These are phyloP conservation scores for Sarocladium brachiariae DNA, from an alignment of 2,329 filamentous ascomycete species.

Conservation along the genomic window DNA sequence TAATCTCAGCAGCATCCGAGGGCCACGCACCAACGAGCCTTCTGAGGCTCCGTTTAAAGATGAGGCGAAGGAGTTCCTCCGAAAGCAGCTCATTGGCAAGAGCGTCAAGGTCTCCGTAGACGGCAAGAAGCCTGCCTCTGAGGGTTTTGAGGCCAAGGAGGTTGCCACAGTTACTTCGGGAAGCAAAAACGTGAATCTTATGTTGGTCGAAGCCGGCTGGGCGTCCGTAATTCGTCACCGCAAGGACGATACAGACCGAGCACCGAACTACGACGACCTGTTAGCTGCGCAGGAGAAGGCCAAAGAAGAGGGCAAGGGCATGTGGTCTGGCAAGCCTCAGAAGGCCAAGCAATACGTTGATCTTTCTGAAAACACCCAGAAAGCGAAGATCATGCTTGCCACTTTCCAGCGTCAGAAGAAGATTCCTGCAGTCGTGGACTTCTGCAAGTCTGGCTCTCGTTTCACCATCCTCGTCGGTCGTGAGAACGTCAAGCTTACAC, in stretches of 20 bases:
- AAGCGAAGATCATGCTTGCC: constrained; percentile 89
- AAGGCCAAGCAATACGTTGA: constrained; percentile 79
- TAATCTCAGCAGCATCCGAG: constrained; percentile 85
- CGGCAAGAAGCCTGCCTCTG: constrained; percentile 80
- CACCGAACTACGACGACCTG: constrained; percentile 87
- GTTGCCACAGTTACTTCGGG: constrained; percentile 82
- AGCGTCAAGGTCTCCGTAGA: constrained; percentile 85
- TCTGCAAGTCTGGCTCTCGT: constrained; percentile 92
- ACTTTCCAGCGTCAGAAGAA: constrained; percentile 86
- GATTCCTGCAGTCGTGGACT: constrained; percentile 89
- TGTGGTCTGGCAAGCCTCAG: constrained; percentile 87
- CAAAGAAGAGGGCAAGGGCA: constrained; percentile 83
- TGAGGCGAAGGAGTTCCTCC: constrained; percentile 92
- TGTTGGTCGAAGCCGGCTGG: constrained; percentile 87
- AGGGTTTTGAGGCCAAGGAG: constrained; percentile 90
- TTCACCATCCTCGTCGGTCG: constrained; percentile 89
- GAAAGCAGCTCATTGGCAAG: constrained; percentile 93
- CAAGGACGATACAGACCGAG: constrained; percentile 89
- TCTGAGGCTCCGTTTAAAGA: constrained; percentile 83
- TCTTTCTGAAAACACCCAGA: constrained; percentile 86
- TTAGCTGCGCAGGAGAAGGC: constrained; percentile 74
- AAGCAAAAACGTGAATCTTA: constrained; percentile 78
- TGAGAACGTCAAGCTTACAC: constrained; percentile 88
- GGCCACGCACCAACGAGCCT: constrained; percentile 81
- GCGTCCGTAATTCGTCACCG: constrained; percentile 91